These are phyloP conservation scores for Fusarium austroafricanum DNA, from an alignment of 2,329 filamentous ascomycete species.

Conservation along the genomic window DNA sequence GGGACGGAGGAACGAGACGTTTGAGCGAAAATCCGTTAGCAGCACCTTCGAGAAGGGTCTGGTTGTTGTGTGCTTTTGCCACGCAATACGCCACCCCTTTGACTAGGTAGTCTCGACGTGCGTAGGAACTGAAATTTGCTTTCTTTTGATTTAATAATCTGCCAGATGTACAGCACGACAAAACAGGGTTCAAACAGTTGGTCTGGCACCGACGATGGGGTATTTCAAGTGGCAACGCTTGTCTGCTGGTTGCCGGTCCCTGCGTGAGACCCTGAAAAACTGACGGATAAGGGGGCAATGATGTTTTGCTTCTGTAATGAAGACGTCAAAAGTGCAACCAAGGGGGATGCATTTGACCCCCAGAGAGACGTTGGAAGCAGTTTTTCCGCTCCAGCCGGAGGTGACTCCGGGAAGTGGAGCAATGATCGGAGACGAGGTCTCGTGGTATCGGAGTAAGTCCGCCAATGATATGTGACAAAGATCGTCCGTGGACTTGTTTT, in stretches of 20 bases:
- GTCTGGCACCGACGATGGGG: neutral
- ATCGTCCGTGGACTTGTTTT: neutral
- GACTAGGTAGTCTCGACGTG: neutral
- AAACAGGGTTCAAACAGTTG: neutral
- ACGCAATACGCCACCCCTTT: constrained; percentile 23
- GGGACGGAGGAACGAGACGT: neutral
- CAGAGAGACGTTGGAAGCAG: neutral
- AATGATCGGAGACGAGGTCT: neutral
- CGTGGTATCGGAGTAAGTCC: constrained; percentile 19
- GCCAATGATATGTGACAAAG: constrained; percentile 1
- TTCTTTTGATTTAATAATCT: constrained; percentile 1
- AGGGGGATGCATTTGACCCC: constrained; percentile 7
- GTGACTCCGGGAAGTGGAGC: neutral
- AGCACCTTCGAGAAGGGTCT: constrained; percentile 13
- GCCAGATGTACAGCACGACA: neutral
- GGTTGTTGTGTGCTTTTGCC: constrained; percentile 23
- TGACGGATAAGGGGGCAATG: constrained; percentile 2
- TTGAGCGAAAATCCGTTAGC: constrained; percentile 23
- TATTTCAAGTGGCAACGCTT: neutral
- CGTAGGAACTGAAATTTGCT: constrained; percentile 5
- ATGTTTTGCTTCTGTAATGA: constrained; percentile 7
- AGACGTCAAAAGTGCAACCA: constrained; percentile 16
- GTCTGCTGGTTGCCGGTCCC: neutral
- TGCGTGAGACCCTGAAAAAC: constrained; percentile 26
- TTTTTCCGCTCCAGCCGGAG: constrained; percentile 14